Evolutionary conservation across 768 basidiomycete species (phyloP), one percentile per base, ranked within the genome.

Genomic region (Daedaleopsis sinensis): DNA sequence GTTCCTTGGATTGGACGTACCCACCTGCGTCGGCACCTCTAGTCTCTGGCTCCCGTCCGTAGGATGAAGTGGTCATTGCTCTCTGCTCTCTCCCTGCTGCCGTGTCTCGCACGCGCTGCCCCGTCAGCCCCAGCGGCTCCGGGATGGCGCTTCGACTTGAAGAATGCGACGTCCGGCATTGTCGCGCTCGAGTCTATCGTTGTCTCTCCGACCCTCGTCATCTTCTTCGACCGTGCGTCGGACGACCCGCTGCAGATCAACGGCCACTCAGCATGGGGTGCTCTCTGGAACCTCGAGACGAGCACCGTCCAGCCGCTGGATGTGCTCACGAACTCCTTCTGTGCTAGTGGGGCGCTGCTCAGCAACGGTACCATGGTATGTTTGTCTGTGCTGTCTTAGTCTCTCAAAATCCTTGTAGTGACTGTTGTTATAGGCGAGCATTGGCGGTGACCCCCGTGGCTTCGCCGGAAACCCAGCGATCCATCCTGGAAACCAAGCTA

Each of bases 201-300:
- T 57, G 79, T 93, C 63, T 93, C 91, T 4, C 68, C 82, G 13
- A 84, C 82, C 3, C 89, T 90, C 65, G 90, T 84, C n/a, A 70
- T 93, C 62, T 80, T 93, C 53, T 71, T 94, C 49, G 91, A 94
- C 80, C 93, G 93, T 74, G 91, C 91, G 23, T 90, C 92, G 69
- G 89, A 93, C 72, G 93, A 94, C 69, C 91, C 91, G 37, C 74
- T 92, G 51, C 82, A 83, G 1, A 79, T 92, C 69, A 74, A 83
- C 65, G 86, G 87, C 3, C 91, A 91, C 67, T 90, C 91, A 9
- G 90, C 91, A 13, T 94, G 92, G 91, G 89, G 80, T 0, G 88
- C 87, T 11, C 73, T 94, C 18, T 93, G 87, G 72, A 84, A 91
- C 70, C 76, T 94, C 52, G 69, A 82, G 38, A 86, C 85, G 19